Evolutionary conservation across 1,139 yeast genomes (phyloP).

Genomic region (Suhomyces terraborum): DNA sequence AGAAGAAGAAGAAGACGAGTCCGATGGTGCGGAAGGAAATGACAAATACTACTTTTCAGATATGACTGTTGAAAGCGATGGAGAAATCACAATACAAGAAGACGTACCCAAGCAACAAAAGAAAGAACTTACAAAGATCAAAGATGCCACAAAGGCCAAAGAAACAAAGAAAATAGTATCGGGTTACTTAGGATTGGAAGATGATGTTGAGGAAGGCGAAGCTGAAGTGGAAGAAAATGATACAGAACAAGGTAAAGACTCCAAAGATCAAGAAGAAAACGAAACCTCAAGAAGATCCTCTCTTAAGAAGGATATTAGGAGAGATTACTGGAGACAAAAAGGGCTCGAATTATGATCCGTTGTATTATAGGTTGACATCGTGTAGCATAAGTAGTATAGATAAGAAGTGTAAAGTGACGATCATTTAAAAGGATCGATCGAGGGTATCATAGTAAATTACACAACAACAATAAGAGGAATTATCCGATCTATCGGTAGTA

Average conservation of each 20-base stretch:
- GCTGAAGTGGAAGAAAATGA: conserved; percentile 19
- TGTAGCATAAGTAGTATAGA: conserved; percentile 4
- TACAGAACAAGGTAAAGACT: conserved; percentile 4
- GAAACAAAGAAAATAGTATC: conserved; percentile 27
- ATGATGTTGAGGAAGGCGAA: conserved; percentile 15
- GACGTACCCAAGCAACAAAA: background rate
- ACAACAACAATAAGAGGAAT: no score
- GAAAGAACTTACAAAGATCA: background rate
- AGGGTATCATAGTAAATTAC: no score
- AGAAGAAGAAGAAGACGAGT: conserved; percentile 24
- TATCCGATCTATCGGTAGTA: no score
- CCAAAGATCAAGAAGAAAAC: conserved; percentile 18
- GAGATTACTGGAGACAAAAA: conserved; percentile 50
- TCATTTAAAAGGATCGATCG: no score
- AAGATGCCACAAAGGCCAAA: conserved; percentile 11
- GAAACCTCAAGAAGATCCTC: conserved; percentile 19
- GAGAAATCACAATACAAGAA: conserved; percentile 18
- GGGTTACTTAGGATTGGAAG: conserved; percentile 30
- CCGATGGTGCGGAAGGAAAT: conserved; percentile 39
- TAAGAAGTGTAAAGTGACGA: background rate
- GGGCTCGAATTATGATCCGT: conserved; percentile 34
- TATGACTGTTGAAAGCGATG: conserved; percentile 45
- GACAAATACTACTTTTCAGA: conserved; percentile 47
- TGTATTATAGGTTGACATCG: conserved; percentile 11
- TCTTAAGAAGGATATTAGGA: conserved; percentile 37